Base-by-base conservation (phyloP, 192 early-diverging fungal genomes). In the Linderina pennispora region DNA sequence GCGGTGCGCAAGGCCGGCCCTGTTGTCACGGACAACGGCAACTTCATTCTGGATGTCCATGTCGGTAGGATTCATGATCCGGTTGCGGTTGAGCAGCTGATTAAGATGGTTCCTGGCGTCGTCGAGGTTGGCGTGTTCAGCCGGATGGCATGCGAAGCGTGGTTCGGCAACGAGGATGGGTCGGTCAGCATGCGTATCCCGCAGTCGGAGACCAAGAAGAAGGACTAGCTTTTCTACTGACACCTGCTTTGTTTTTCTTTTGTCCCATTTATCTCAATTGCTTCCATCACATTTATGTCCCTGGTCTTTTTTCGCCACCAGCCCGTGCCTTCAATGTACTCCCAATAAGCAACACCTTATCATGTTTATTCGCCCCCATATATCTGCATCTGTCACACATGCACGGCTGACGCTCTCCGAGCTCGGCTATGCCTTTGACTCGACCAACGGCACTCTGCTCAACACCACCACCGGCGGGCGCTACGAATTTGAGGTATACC, bases 101-200 rank as follows among this genome's bases (percentile, higher is more conserved):
- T 94, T 23, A 92, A 84, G 44, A 50, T 77, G 50, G 74, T 92
- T 6, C 85, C 90, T 0, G 94, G 94, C 23, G 87, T 97, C 16
- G 78, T 94, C 6, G 94, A 97, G 55, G 92, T 92, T 19, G 94
- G 92, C 3, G 71, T 97, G 40, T 97, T 97, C 58, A 86, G 86
- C 65, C 66, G 74, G 13, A 90, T 97, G 84, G 89, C 89, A 14
- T 54, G 76, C 11, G 65, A 77, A 53, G 91, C 86, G 0, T 94
- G 91, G 69, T 90, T 97, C 76, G 94, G 92, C 9, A 64, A 74
- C 23, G 72, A 79, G 36, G 85, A 97, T 49, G 89, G 85, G 16
- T 62, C 65, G 1, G 82, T 82, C 22, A 44, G 40, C 23, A 63
- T 77, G 23, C 63, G 75, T n/a, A 55, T 45, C 17, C 42, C 51